Conservation (phyloP, 257 asterid species). For the Cinchona pubescens region DNA sequence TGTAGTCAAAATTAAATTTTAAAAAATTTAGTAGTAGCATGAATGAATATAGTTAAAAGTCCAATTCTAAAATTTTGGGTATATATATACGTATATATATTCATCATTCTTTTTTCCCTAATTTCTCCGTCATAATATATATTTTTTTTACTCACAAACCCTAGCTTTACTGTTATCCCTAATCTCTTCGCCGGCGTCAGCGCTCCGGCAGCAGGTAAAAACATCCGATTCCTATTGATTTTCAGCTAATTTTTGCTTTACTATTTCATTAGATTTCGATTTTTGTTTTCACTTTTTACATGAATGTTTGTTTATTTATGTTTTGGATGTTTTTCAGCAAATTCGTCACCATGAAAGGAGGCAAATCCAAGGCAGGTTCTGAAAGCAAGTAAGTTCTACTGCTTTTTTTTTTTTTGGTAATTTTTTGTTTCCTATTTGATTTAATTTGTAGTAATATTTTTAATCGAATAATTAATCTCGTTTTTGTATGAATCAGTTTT, state of each 20-base stretch:
- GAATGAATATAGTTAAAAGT: no score
- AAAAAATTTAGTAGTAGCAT: no score
- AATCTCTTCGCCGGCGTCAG: not conserved
- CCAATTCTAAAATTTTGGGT: no score
- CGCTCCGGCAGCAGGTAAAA: not conserved
- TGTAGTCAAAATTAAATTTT: no score
- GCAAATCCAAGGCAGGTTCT: slow-evolving; percentile 52
- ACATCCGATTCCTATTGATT: not conserved
- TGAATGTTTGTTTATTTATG: not conserved
- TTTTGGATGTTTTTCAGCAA: slow-evolving; percentile 1
- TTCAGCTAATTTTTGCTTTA: not conserved
- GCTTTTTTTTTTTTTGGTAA: not conserved
- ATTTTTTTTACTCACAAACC: not conserved
- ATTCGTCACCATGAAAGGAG: slow-evolving; percentile 64
- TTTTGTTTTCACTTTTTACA: not conserved
- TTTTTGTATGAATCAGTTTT: not conserved
- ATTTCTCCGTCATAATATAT: not conserved
- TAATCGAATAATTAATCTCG: not conserved
- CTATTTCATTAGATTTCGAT: not conserved
- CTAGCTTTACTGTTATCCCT: not conserved
- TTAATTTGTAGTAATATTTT: no score
- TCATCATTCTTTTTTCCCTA: no score
- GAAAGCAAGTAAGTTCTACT: slow-evolving; percentile 42
- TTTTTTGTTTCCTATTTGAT: no score
- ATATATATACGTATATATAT: no score